Conservation (phyloP, 2,329 filamentous ascomycete species). For the Plectosphaerella cucumerina region DNA sequence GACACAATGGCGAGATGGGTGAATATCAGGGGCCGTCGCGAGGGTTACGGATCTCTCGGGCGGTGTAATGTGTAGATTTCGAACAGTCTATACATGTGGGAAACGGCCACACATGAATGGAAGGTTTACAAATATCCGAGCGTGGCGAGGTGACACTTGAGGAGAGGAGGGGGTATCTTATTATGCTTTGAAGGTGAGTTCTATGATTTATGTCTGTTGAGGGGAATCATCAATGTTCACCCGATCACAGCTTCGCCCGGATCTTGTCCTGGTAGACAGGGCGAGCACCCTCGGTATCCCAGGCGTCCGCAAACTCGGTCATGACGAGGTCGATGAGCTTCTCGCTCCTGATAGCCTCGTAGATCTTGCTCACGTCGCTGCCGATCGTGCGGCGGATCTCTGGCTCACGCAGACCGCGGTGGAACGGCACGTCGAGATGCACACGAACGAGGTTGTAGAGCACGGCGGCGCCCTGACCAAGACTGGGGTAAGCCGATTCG, state of each 20-base stretch:
- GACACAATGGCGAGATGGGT: conserved; percentile 3
- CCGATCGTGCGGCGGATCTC: conserved; percentile 25
- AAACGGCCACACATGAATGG: conserved; percentile 6
- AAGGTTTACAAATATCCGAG: not conserved
- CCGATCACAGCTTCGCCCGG: not conserved
- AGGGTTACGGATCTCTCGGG: not conserved
- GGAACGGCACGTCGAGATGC: conserved; percentile 19
- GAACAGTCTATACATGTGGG: conserved; percentile 15
- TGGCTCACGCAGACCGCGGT: conserved; percentile 22
- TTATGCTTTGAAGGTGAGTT: not conserved
- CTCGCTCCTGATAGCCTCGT: conserved; percentile 17
- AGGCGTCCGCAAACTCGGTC: not conserved
- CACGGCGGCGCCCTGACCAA: conserved; percentile 23
- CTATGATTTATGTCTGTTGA: too few relatives aligned
- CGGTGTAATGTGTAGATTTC: conserved; percentile 14
- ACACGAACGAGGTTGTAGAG: conserved; percentile 25
- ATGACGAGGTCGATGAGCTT: conserved; percentile 5
- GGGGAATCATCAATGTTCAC: too few relatives aligned
- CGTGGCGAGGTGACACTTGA: not conserved
- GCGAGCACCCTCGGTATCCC: not conserved
- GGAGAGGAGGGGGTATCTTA: not conserved
- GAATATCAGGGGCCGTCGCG: too few relatives aligned
- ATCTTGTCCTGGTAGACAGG: not conserved
- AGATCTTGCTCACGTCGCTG: conserved; percentile 23
- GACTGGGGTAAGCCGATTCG: conserved; percentile 12